Base-by-base conservation (phyloP, 768 basidiomycete genomes). In the Leccinum fibrillosum region DNA sequence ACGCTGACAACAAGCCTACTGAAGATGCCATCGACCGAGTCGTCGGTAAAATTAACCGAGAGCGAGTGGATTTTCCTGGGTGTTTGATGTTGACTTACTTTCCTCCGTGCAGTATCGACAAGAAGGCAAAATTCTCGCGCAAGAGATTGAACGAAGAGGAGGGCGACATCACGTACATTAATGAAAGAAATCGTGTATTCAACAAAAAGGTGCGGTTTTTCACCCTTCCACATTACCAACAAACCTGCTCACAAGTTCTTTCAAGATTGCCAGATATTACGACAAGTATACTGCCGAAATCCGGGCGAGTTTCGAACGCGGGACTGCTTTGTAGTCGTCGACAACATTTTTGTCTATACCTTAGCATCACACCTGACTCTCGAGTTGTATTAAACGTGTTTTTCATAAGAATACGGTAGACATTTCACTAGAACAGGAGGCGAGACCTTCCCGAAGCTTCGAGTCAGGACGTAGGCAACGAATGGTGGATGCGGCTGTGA, bases 161-260 rank as follows among this genome's bases (percentile, higher is more conserved):
- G 60, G 94, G 92, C 54, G 95, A 98, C 64, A 91, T 99, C 73
- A 98, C 94, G 5, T 99, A 98, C 72, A 99, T 99, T 83, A 99
- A 99, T 80, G 93, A 98, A 74, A 88, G 90, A 74, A 95, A 98
- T 74, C 85, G 93, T 62, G 94, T 97, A 49, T 98, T 97, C 82
- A 97, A 98, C 84, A 94, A 94, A 77, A 97, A 96, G 88, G 91
- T 87, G 26, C 17, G 73, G 32, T 30, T 48, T 32, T 45, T 37
- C 42, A 53, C 11, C 49, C 53, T 35, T 49, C 23, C 2, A 17
- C 8, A 23, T 26, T 19, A 21, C 11, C 2, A 19, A 19, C 11
- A 19, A 19, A 60, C 37, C 49, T 19, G 54, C 44, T 53, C 5
- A 56, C 25, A 19, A 48, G 17, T 60, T 52, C 11, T 6, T 21